phyloP scores from a whole-genome alignment of 2,329 filamentous ascomycete genomes.

The Ceratocystis diversiconidia region DNA sequence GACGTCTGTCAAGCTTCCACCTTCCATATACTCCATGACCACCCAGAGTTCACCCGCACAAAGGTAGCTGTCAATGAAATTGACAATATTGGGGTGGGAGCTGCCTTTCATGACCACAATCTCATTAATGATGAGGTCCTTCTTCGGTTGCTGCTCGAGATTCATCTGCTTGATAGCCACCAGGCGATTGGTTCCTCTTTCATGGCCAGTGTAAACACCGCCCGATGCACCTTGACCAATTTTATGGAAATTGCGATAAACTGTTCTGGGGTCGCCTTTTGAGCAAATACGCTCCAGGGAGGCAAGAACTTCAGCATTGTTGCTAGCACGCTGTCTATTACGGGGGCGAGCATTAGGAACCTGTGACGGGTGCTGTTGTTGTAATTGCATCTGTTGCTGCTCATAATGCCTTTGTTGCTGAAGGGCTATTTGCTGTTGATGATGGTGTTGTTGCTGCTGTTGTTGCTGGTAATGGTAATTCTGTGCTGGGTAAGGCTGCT shows the following conservation, averaged over 20 bases:
- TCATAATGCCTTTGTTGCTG: conserved; percentile 14
- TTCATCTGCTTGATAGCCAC: conserved; percentile 99
- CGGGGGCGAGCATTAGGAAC: conserved; percentile 51
- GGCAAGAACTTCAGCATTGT: conserved; percentile 64
- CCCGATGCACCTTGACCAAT: conserved; percentile 96
- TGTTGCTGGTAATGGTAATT: conserved; percentile 17
- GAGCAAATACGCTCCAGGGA: conserved; percentile 82
- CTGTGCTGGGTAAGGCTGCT: conserved; percentile 12
- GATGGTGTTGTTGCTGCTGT: conserved; percentile 16
- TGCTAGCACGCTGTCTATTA: conserved; percentile 66
- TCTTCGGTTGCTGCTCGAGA: conserved; percentile 94
- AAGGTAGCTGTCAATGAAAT: conserved; percentile 95
- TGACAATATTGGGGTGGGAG: conserved; percentile 96
- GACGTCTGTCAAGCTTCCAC: conserved; percentile 90
- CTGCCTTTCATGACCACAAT: conserved; percentile 99
- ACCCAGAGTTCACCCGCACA: conserved; percentile 89
- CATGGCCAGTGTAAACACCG: conserved; percentile 84
- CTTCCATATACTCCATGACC: conserved; percentile 99
- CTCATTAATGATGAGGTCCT: conserved; percentile 97
- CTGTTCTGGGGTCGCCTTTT: conserved; percentile 72
- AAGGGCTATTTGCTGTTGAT: conserved; percentile 19
- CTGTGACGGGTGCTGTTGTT: conserved; percentile 24
- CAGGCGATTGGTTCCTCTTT: conserved; percentile 67
- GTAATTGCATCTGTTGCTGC: conserved; percentile 28
- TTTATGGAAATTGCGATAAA: conserved; percentile 79